Evolutionary conservation across 2,329 filamentous ascomycete genomes (phyloP), one percentile per base, ranked within the genome.

Genomic region (Zymoseptoria pseudotritici): DNA sequence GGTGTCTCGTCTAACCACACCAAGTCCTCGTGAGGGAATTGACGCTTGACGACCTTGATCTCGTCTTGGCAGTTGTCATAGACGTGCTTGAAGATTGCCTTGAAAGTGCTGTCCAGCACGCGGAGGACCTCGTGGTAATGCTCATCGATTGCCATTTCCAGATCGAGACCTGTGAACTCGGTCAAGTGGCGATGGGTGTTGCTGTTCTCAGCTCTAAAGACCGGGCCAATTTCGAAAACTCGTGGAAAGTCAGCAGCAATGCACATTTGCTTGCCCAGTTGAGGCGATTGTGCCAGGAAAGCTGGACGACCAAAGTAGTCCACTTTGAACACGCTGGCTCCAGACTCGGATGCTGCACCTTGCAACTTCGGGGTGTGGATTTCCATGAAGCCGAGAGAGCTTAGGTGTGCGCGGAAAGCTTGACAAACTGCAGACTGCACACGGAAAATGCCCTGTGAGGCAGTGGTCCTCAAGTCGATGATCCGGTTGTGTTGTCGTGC

Each of bases 141-240:
- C 67, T 89, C 85, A 55, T 91, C 87, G 64, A 97, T 90, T 2
- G 87, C 83, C 93, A 97, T 97, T 72, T 97, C 92, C 19, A 97
- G 75, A 80, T 97, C 92, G 29, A 97, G 80, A 58, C 92, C 92
- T 4, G 91, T 97, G 73, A 95, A 97, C 73, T 97, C 92, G 0
- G 92, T 96, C 80, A 97, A 80, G 73, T 97, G 92, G 46, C 92
- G 86, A 70, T 96, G 92, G 0, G 92, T 97, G 74, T 97, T 97
- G 71, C 90, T 95, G 78, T 97, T 95, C 73, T 97, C 92, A 0
- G 92, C 92, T 66, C 92, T 86, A 81, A 97, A 97, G 6, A 97
- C 91, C 2, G 90, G 86, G 17, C 90, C 90, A 65, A 94, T 87
- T 72, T 97, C 92, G 70, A 93, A 97, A 6, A 97, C 92, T 55